Base-by-base conservation (phyloP, 1,284 basidiomycete genomes). In the Tylopilus orsonianus region DNA sequence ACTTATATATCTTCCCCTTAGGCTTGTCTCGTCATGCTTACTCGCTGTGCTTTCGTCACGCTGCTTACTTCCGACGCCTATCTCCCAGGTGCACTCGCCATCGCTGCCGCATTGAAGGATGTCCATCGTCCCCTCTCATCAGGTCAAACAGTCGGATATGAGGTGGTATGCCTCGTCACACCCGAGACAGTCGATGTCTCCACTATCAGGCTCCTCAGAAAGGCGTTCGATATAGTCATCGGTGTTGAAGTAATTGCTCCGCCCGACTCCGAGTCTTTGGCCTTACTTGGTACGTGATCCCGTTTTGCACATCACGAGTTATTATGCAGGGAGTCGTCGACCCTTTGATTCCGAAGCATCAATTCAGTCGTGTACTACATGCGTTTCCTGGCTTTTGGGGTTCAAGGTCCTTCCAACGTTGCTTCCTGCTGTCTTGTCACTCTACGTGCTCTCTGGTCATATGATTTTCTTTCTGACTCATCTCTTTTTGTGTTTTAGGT, bases 91-190 rank as follows among this genome's bases (percentile, higher is more conserved):
- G 93, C 90, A 18, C 85, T 98, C 55, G 83, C 90, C 48, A 75
- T 93, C 56, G 88, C 85, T 30, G 88, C 89, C 48, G 90, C 93
- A 32, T 78, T 97, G 56, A 80, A 78, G 49, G 89, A 93, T 50
- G 70, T 94, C 18, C 91, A 94, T 62, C 78, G 80, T 20, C 62
- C 63, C 41, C 78, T 81, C 23, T 64, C 77, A n/a, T 59, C 64
- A 38, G 67, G 71, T 22, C 81, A 82, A 36, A 77, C 87, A 56
- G 73, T 85, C 53, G 69, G 77, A 41, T 95, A 91, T 62, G 80
- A 94, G 60, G 89, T 88, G n/a, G 84, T 94, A 54, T 97, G 93
- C 69, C 75, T 99, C 39, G 91, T 96, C 55, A 96, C 95, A 5
- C 94, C 96, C 43, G 91, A 95, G 64, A 88, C 90, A 0, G 85